phyloP scores from a whole-genome alignment of 176 grass and related monocot species.

The Neostapfia colusana region DNA sequence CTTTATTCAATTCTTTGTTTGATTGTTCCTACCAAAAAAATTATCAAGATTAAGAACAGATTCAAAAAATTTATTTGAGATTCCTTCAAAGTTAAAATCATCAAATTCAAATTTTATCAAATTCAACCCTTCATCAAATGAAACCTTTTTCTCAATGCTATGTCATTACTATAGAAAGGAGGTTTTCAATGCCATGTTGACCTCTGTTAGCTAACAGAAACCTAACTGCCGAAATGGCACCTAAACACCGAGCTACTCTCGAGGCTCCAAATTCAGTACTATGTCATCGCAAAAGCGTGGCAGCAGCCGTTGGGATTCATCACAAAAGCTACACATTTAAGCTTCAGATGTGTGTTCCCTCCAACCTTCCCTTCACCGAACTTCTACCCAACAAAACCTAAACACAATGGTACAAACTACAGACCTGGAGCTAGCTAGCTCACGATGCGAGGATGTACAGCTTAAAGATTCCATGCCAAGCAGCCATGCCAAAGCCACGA shows the following conservation, averaged over 20 bases:
- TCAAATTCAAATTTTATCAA: too few species aligned
- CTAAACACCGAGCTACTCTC: neutral
- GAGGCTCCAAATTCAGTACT: neutral
- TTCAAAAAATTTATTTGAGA: too few species aligned
- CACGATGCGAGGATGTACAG: neutral
- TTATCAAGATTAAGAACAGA: too few species aligned
- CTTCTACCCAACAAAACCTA: slow-evolving; percentile 30
- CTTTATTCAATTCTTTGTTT: too few species aligned
- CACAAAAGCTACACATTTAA: too few species aligned
- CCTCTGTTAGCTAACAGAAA: neutral
- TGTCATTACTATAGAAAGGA: too few species aligned
- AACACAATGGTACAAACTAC: slow-evolving; percentile 16
- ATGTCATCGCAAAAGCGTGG: slow-evolving; percentile 8
- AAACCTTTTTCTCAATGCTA: too few species aligned
- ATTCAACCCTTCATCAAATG: too few species aligned
- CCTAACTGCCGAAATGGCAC: neutral
- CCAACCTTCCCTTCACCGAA: slow-evolving; percentile 43
- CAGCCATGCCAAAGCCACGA: slow-evolving; percentile 27
- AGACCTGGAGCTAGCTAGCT: slow-evolving; percentile 6
- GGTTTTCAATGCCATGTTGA: neutral
- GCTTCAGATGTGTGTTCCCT: neutral
- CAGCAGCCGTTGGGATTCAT: neutral
- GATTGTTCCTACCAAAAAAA: too few species aligned
- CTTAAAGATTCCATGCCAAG: slow-evolving; percentile 22
- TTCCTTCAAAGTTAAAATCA: too few species aligned